Base-by-base conservation (phyloP, 306 rosid genomes). In the Prunus mira region DNA sequence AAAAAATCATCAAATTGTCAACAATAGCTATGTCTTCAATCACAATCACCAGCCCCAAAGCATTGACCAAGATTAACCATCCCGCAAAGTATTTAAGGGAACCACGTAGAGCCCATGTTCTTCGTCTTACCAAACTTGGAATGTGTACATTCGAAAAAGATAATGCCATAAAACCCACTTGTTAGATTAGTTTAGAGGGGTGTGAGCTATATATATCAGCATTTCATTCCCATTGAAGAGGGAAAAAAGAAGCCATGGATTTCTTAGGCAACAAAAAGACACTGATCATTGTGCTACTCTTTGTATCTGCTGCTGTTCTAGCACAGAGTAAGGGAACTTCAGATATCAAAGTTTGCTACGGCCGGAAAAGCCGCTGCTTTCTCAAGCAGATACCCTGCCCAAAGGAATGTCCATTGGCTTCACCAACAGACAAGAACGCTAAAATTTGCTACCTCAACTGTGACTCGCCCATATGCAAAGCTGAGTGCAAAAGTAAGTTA, bases 401-500 rank as follows among this genome's bases (percentile, higher is more conserved):
- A 2, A 1, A 32, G 3, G 41, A 93, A 82, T 91, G 94, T 76
- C 96, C 97, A 69, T 62, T 65, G 9, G n/a, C 78, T 69, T 80
- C 84, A 22, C 83, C 94, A 43, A 24, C 78, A 17, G 77, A 88
- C 61, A 86, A 89, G 1, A 85, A 83, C 5, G 92, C 90, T 69
- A 93, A 93, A 86, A 85, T 86, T 66, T 93, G 98, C 80, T 69
- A 20, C 54, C 38, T 91, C 78, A 89, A 91, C 80, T 93, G 98
- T 50, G 18, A 77, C 25, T 87, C 91, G 32, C 98, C 97, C 50
- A 57, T 80, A 12, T 93, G 98, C 89, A 66, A 83, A 84, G 80
- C 97, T 64, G 83, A 86, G 5, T 93, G 98, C 88, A 87, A 80
- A 82, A 24, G 97, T 91, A 89, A 86, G 89, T 32, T 5, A 70